These are phyloP conservation scores for Rubus idaeus DNA, from an alignment of 306 rosid species.

Conservation along the genomic window DNA sequence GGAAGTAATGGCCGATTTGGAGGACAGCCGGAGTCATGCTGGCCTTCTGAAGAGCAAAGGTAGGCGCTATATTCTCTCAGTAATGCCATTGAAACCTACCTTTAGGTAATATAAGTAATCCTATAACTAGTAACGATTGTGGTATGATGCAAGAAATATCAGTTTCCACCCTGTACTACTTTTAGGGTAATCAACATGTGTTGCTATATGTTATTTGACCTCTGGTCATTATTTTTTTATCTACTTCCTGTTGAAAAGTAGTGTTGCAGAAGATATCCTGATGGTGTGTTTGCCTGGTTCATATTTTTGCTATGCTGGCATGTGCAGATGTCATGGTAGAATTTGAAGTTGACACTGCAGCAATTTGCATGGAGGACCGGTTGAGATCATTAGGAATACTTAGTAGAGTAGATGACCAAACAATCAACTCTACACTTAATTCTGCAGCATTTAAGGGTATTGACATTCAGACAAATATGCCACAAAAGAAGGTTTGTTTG, in stretches of 20 bases:
- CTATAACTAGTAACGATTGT: not conserved
- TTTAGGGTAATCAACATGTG: not conserved
- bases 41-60: constrained; percentile 48
- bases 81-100: not conserved
- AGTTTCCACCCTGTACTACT: not conserved
- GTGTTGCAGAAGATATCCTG: constrained; percentile 19
- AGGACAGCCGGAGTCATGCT: constrained; percentile 32
- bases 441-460: constrained; percentile 53
- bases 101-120: not conserved
- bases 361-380: constrained; percentile 70
- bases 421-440: constrained; percentile 35
- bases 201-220: constrained; percentile 10
- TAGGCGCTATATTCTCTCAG: constrained; percentile 24
- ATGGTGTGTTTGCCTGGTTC: constrained; percentile 15
- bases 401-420: constrained; percentile 41
- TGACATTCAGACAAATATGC: constrained; percentile 54
- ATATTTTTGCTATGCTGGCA: constrained; percentile 31
- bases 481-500: constrained; percentile 61
- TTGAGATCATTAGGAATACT: constrained; percentile 69
- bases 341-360: constrained; percentile 39
- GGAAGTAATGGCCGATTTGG: constrained; percentile 33
- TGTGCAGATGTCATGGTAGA: constrained; percentile 55
- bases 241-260: constrained; percentile 12
- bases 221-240: constrained; percentile 8
- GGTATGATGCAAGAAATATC: not conserved